Conservation (phyloP, 148 eudicot genomes). For the Chenopodium suecicum region DNA sequence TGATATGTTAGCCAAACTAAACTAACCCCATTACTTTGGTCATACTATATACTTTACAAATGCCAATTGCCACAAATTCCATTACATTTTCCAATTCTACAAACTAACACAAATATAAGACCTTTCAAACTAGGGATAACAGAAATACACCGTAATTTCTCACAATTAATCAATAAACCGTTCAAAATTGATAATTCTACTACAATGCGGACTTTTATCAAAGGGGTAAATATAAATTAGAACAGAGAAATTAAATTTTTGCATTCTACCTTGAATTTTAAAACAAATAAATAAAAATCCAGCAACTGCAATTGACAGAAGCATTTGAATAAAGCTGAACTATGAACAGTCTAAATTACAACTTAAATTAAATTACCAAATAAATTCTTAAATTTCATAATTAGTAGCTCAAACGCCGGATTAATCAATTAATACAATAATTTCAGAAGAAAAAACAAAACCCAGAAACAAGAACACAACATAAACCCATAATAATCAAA, state of each 20-base stretch:
- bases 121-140: not conserved
- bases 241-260: not conserved
- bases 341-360: not conserved
- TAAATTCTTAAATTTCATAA: not conserved
- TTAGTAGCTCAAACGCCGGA: slow-evolving; percentile 1
- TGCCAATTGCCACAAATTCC: not conserved
- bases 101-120: not conserved
- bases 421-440: slow-evolving; percentile 6
- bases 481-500: not conserved
- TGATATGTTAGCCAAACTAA: not conserved
- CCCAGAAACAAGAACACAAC: slow-evolving; percentile 20
- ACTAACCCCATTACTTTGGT: not conserved
- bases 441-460: not conserved
- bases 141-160: not conserved
- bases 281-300: not conserved
- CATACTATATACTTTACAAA: not conserved
- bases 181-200: slow-evolving; percentile 1
- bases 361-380: not conserved
- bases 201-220: not conserved
- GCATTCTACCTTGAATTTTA: not conserved
- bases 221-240: not conserved
- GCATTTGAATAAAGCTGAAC: not conserved
- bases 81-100: not conserved
- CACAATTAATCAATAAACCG: not conserved
- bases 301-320: not conserved